Evolutionary conservation across 495 filamentous ascomycete species (phyloP).

Genomic region (Talaromyces adpressus): DNA sequence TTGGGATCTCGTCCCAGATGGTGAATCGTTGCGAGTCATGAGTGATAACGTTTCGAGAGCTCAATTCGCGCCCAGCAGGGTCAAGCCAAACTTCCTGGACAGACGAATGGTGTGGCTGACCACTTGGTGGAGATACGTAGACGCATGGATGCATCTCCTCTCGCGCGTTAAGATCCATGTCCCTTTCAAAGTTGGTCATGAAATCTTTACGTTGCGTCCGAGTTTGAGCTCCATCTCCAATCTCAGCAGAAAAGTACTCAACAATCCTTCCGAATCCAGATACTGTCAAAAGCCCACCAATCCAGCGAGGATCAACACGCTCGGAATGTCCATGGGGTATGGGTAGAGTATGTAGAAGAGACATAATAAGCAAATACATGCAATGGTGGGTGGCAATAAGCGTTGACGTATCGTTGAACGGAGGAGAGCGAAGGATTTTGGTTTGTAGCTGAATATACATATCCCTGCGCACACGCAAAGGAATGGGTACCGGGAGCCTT

Average conservation of each 20-base stretch:
- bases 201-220: slow-evolving; percentile 38
- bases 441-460: slow-evolving; percentile 35
- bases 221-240: slow-evolving; percentile 36
- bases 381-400: slow-evolving; percentile 41
- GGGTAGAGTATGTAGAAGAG: slow-evolving; percentile 25
- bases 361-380: slow-evolving; percentile 35
- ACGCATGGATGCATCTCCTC: slow-evolving; percentile 35
- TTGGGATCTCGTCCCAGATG: slow-evolving; percentile 27
- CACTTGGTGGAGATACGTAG: slow-evolving; percentile 25
- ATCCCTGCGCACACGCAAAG: slow-evolving; percentile 22
- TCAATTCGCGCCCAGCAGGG: slow-evolving; percentile 27
- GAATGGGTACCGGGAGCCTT: slow-evolving; percentile 30
- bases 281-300: slow-evolving; percentile 34
- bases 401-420: slow-evolving; percentile 35
- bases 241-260: slow-evolving; percentile 41
- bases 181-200: slow-evolving; percentile 39
- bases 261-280: slow-evolving; percentile 36
- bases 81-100: slow-evolving; percentile 37
- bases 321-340: slow-evolving; percentile 24
- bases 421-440: slow-evolving; percentile 34
- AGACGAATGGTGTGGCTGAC: slow-evolving; percentile 27
- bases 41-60: slow-evolving; percentile 19
- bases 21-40: slow-evolving; percentile 29
- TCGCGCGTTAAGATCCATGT: slow-evolving; percentile 28
- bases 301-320: slow-evolving; percentile 34